phyloP scores from a whole-genome alignment of 2,329 filamentous ascomycete genomes.

The Magnaporthiopsis poae region DNA sequence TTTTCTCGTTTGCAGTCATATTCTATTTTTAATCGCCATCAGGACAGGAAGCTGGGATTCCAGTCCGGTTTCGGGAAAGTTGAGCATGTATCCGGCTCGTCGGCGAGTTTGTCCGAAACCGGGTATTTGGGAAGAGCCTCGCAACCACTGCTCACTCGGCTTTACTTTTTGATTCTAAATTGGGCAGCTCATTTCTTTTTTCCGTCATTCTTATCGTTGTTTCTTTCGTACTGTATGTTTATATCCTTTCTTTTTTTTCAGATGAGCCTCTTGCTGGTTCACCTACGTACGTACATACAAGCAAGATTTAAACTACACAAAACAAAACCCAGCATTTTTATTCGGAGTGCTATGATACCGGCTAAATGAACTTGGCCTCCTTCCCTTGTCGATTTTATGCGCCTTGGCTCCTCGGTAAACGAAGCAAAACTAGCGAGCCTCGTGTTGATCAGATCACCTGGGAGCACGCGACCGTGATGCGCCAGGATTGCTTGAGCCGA shows the following conservation, averaged over 20 bases:
- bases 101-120: background rate
- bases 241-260: too few species aligned
- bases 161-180: too few species aligned
- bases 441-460: background rate
- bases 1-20: background rate
- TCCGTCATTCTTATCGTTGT: too few species aligned
- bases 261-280: background rate
- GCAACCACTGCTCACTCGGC: too few species aligned
- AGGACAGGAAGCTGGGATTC: background rate
- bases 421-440: background rate
- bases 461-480: background rate
- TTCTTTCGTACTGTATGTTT: too few species aligned
- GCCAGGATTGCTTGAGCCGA: background rate
- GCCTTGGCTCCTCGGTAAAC: background rate
- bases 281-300: background rate
- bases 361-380: background rate
- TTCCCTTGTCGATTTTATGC: background rate
- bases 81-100: background rate
- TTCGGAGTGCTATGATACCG: background rate
- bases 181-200: too few species aligned
- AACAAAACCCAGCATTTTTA: background rate
- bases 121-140: background rate
- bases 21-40: background rate
- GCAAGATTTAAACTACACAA: background rate
- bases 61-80: background rate